Evolutionary conservation across 768 basidiomycete species (phyloP).

Genomic region (Leccinum incarnatum): DNA sequence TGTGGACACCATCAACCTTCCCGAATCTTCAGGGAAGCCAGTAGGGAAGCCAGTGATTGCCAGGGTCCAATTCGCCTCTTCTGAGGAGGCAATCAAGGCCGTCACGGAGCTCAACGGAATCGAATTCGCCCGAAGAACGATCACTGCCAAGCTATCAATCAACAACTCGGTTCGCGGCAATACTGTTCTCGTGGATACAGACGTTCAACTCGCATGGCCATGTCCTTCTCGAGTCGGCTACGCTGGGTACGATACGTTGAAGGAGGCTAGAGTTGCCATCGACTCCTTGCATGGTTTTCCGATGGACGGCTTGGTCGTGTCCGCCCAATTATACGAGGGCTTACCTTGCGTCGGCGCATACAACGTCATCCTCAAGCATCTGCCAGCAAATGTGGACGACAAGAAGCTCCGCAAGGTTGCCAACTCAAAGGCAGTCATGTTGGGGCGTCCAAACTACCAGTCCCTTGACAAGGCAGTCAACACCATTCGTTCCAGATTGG

Average conservation of each 20-base stretch:
- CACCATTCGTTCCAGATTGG: slow-evolving; percentile 37
- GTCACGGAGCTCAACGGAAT: slow-evolving; percentile 48
- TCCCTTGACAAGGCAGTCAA: slow-evolving; percentile 35
- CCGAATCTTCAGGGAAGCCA: slow-evolving; percentile 24
- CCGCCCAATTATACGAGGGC: slow-evolving; percentile 52
- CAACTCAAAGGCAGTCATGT: slow-evolving; percentile 47
- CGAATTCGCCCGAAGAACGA: slow-evolving; percentile 34
- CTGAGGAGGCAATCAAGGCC: slow-evolving; percentile 53
- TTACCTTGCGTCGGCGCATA: slow-evolving; percentile 55
- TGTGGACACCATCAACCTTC: slow-evolving; percentile 39
- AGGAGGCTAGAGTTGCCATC: slow-evolving; percentile 52
- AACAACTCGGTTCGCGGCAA: slow-evolving; percentile 34
- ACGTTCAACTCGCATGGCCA: slow-evolving; percentile 59
- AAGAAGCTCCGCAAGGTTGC: slow-evolving; percentile 46
- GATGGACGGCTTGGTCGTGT: slow-evolving; percentile 40
- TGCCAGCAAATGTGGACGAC: slow-evolving; percentile 46
- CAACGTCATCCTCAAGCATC: slow-evolving; percentile 57
- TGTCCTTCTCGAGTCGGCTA: slow-evolving; percentile 56
- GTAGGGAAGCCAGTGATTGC: slow-evolving; percentile 28
- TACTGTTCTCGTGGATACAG: slow-evolving; percentile 48
- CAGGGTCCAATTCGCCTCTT: slow-evolving; percentile 46
- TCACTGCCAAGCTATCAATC: slow-evolving; percentile 48
- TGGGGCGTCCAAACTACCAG: slow-evolving; percentile 48
- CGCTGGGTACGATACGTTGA: slow-evolving; percentile 54
- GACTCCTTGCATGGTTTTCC: slow-evolving; percentile 36